Evolutionary conservation across 495 filamentous ascomycete genomes (phyloP).

Genomic region (Xylaria venustula): DNA sequence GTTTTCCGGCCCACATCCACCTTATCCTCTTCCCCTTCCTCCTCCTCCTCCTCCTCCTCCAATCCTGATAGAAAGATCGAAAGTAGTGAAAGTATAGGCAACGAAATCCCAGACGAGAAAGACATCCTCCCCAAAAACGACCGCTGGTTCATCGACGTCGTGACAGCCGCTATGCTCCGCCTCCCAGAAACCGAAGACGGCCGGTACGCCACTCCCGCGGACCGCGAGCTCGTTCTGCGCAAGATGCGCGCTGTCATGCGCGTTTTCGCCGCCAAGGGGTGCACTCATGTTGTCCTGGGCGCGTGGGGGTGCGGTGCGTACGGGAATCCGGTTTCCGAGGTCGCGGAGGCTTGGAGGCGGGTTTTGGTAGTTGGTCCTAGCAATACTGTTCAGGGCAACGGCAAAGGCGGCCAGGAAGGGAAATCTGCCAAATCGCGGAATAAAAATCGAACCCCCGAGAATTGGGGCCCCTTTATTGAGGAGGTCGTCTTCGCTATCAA

Average conservation of each 20-base stretch:
- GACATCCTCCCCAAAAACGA: constrained; percentile 33
- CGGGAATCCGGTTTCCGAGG: constrained; percentile 58
- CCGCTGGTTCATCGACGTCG: constrained; percentile 53
- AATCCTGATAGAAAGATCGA: too few relatives aligned
- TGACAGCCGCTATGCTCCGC: constrained; percentile 56
- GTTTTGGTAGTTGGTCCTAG: constrained; percentile 40
- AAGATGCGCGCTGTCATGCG: constrained; percentile 64
- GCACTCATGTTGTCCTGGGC: constrained; percentile 58
- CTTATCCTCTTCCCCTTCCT: not conserved
- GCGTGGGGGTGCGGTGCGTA: constrained; percentile 70
- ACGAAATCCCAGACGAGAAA: constrained; percentile 31
- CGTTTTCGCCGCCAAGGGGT: constrained; percentile 50
- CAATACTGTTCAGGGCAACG: constrained; percentile 10
- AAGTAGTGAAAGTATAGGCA: too few relatives aligned
- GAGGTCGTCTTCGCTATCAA: constrained; percentile 50
- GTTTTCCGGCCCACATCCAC: constrained; percentile 34
- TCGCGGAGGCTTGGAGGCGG: constrained; percentile 60
- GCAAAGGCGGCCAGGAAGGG: not conserved
- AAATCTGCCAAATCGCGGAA: not conserved
- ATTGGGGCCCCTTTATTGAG: constrained; percentile 35
- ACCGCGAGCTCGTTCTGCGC: constrained; percentile 50
- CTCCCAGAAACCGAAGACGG: constrained; percentile 39
- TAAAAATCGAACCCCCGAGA: constrained; percentile 14
- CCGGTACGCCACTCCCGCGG: constrained; percentile 22
- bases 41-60: not conserved